phyloP scores from a whole-genome alignment of 164 flowering plant genomes.

The Macadamia integrifolia region DNA sequence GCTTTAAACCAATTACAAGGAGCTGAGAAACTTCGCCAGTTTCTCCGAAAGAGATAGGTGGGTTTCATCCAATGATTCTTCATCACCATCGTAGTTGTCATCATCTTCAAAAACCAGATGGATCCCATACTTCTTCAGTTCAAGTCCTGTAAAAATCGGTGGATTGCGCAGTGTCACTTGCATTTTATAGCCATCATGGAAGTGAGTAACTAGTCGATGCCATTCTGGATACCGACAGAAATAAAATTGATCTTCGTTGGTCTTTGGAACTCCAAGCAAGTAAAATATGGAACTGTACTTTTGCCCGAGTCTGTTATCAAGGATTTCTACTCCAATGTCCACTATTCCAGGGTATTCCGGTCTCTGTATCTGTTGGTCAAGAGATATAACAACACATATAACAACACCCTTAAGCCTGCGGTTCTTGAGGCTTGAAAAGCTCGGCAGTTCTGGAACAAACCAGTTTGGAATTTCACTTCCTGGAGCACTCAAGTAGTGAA shows the following conservation, averaged over 20 bases:
- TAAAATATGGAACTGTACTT: conserved; percentile 12
- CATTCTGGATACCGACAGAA: conserved; percentile 23
- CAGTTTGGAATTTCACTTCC: conserved; percentile 38
- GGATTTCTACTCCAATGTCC: conserved; percentile 26
- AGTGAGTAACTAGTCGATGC: conserved; percentile 18
- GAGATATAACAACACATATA: conserved; percentile 32
- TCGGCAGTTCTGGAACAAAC: conserved; percentile 19
- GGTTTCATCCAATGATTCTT: conserved; percentile 20
- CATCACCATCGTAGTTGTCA: conserved; percentile 20
- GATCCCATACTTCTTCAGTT: conserved; percentile 34
- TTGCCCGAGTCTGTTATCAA: neutral
- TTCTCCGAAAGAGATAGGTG: conserved; percentile 29
- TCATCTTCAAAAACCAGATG: conserved; percentile 30
- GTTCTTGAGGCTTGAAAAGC: conserved; percentile 18
- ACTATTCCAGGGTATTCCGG: conserved; percentile 19
- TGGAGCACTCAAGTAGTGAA: conserved; percentile 27
- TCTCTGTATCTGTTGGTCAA: conserved; percentile 13
- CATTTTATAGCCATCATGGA: conserved; percentile 30
- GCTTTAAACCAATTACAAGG: conserved; percentile 7
- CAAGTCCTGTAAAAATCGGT: conserved; percentile 15
- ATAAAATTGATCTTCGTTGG: conserved; percentile 27
- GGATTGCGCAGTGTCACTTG: conserved; percentile 14
- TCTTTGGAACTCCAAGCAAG: conserved; percentile 30
- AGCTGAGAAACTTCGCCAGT: conserved; percentile 24
- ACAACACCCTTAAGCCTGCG: conserved; percentile 23